Conservation (phyloP, 495 filamentous ascomycete genomes). For the Penicillium soppii region DNA sequence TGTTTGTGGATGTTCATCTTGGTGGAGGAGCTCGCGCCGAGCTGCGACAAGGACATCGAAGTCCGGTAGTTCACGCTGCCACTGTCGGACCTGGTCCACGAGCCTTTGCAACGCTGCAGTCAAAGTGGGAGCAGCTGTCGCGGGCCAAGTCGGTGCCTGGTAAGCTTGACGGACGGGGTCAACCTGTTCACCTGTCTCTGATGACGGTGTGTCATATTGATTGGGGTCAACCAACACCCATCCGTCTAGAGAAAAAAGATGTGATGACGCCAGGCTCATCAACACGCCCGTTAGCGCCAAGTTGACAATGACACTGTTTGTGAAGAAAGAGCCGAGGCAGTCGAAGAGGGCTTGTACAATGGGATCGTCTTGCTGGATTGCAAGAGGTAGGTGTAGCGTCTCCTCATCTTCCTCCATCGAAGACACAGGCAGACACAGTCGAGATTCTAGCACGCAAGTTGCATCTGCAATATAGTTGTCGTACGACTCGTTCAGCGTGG, state of each 20-base stretch:
- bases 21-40: constrained; percentile 53
- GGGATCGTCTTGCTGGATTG: constrained; percentile 68
- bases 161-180: constrained; percentile 32
- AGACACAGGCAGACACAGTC: constrained; percentile 42
- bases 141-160: constrained; percentile 39
- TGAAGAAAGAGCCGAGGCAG: constrained; percentile 75
- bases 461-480: constrained; percentile 81
- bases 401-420: constrained; percentile 26
- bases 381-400: constrained; percentile 29
- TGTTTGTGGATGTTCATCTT: constrained; percentile 24
- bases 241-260: constrained; percentile 76
- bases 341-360: constrained; percentile 69
- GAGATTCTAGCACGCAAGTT: constrained; percentile 73
- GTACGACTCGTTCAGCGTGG: constrained; percentile 75
- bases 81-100: constrained; percentile 61
- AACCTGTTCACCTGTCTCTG: constrained; percentile 14
- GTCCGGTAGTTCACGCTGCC: constrained; percentile 67
- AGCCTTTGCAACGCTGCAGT: constrained; percentile 48
- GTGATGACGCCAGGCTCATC: constrained; percentile 78
- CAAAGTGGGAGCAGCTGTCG: constrained; percentile 36
- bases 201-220: constrained; percentile 27
- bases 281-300: constrained; percentile 80
- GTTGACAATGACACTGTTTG: constrained; percentile 88
- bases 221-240: constrained; percentile 81
- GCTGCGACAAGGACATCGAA: constrained; percentile 76